These are phyloP conservation scores for Oidiodendron maius DNA, from an alignment of 495 filamentous ascomycete species.

Conservation along the genomic window DNA sequence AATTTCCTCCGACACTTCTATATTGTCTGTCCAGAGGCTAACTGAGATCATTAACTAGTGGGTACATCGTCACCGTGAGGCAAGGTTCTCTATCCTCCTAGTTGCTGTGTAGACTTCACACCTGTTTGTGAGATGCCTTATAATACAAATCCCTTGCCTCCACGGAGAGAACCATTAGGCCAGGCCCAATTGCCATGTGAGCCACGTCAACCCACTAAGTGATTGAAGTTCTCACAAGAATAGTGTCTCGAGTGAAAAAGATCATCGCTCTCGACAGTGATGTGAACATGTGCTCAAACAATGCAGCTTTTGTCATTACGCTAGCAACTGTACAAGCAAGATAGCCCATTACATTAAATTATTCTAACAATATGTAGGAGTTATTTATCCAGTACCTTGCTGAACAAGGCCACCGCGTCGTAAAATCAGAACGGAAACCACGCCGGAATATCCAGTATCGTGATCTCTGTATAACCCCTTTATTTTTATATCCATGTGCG, in stretches of 20 bases:
- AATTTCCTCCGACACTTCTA: too few species aligned
- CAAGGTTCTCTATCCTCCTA: too few species aligned
- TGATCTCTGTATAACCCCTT: slow-evolving; percentile 60
- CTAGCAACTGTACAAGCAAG: slow-evolving; percentile 65
- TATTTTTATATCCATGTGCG: too few species aligned
- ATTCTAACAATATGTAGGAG: slow-evolving; percentile 47
- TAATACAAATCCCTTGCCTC: slow-evolving; percentile 77
- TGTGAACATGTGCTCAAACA: slow-evolving; percentile 76
- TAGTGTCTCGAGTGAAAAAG: slow-evolving; percentile 84
- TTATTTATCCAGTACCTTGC: slow-evolving; percentile 94
- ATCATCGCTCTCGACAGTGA: slow-evolving; percentile 87
- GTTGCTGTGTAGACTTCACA: too few species aligned
- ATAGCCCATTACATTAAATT: not conserved
- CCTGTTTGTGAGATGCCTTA: slow-evolving; percentile 91
- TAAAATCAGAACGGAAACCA: slow-evolving; percentile 85
- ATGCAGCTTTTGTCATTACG: slow-evolving; percentile 90
- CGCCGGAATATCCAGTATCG: slow-evolving; percentile 94
- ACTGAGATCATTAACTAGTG: too few species aligned
- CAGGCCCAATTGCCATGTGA: slow-evolving; percentile 78
- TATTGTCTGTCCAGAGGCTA: too few species aligned
- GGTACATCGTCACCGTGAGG: too few species aligned
- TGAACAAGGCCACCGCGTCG: slow-evolving; percentile 78
- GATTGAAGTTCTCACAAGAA: slow-evolving; percentile 4
- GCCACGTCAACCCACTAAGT: slow-evolving; percentile 25
- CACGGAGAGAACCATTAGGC: slow-evolving; percentile 76